phyloP scores from a whole-genome alignment of 768 basidiomycete genomes.

The Solioccasus polychromus region DNA sequence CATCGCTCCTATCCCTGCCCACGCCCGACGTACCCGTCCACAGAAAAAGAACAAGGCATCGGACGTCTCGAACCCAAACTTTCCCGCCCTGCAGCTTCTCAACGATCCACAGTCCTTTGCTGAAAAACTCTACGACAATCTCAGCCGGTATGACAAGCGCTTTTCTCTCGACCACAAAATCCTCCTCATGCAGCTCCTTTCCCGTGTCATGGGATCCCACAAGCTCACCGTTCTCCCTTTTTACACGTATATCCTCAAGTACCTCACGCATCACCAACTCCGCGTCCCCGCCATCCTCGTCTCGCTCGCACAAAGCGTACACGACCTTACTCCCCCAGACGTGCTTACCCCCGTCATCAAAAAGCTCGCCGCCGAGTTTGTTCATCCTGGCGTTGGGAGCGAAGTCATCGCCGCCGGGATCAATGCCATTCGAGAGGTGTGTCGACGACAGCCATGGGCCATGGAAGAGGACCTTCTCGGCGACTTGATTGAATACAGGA shows the following conservation, averaged over 20 bases:
- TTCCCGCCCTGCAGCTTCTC: slow-evolving; percentile 88
- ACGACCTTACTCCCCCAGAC: slow-evolving; percentile 94
- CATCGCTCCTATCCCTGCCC: background rate
- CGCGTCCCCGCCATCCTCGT: slow-evolving; percentile 92
- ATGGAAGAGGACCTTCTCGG: slow-evolving; percentile 94
- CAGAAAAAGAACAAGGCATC: slow-evolving; percentile 36
- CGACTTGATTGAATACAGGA: slow-evolving; percentile 92
- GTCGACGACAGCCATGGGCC: slow-evolving; percentile 89
- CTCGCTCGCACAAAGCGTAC: slow-evolving; percentile 89
- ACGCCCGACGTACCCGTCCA: slow-evolving; percentile 29
- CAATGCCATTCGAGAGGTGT: slow-evolving; percentile 94
- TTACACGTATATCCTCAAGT: slow-evolving; percentile 95
- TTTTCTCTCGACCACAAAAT: slow-evolving; percentile 97
- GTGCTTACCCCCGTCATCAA: slow-evolving; percentile 83
- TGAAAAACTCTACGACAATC: slow-evolving; percentile 85
- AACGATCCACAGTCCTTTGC: slow-evolving; percentile 95
- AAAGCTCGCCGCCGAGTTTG: slow-evolving; percentile 93
- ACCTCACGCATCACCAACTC: slow-evolving; percentile 88
- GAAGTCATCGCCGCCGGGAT: slow-evolving; percentile 97
- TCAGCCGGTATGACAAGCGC: slow-evolving; percentile 88
- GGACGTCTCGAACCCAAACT: slow-evolving; percentile 53
- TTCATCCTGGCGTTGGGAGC: slow-evolving; percentile 93
- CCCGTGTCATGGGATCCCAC: slow-evolving; percentile 89
- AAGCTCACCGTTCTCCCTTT: slow-evolving; percentile 92
- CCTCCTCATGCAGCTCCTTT: slow-evolving; percentile 93